phyloP scores from a whole-genome alignment of 2,329 filamentous ascomycete genomes.

The Diaporthe sp. region DNA sequence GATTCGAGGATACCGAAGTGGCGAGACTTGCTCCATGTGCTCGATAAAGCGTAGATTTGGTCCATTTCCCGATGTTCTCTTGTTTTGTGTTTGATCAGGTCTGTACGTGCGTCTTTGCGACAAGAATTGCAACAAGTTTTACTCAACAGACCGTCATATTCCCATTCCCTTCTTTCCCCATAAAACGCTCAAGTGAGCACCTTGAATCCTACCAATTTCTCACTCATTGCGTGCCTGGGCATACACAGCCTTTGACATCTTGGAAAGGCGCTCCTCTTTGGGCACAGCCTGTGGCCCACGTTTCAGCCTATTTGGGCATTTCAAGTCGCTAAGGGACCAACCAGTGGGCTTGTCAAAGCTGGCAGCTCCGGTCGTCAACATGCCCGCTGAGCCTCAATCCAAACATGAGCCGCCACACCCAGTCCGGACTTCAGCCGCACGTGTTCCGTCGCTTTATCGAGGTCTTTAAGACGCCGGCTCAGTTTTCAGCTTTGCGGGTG shows the following conservation, averaged over 20 bases:
- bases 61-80: not conserved
- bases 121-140: not conserved
- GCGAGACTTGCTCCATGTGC: not conserved
- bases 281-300: slow-evolving; percentile 10
- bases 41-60: not conserved
- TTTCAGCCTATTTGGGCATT: slow-evolving; percentile 4
- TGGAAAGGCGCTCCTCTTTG: not conserved
- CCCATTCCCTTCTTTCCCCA: not conserved
- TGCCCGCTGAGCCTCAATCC: slow-evolving; percentile 22
- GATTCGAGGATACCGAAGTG: not conserved
- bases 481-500: slow-evolving; percentile 14
- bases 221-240: not conserved
- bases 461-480: not conserved
- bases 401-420: not conserved
- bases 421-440: slow-evolving; percentile 30
- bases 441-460: slow-evolving; percentile 3
- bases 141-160: not conserved
- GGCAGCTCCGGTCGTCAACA: not conserved
- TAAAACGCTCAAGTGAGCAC: slow-evolving; percentile 22
- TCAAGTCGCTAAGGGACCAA: slow-evolving; percentile 14
- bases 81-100: not conserved
- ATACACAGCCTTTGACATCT: not conserved
- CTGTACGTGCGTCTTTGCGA: not conserved
- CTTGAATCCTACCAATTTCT: slow-evolving; percentile 7
- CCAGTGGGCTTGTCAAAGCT: slow-evolving; percentile 5